A percentile compares a stretch with the other conserved stretches of the same genome.
Conservation (phyloP, 148 eudicot species). For the Amaranthus palmeri region DNA sequence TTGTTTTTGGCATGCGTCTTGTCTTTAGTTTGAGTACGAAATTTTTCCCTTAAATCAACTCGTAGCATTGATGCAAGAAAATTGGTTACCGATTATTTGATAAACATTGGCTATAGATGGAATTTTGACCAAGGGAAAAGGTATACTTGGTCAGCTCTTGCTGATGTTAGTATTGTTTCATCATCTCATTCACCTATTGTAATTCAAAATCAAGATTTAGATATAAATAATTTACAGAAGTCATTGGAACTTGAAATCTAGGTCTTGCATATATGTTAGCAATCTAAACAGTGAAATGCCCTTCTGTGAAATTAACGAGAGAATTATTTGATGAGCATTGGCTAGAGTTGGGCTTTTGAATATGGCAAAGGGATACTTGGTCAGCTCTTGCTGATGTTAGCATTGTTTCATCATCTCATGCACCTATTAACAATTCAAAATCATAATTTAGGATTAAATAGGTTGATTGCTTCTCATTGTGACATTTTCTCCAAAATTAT, state of each 20-base stretch:
- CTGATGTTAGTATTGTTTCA: too few relatives aligned
- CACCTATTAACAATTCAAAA: neutral
- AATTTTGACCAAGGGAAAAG: too few relatives aligned
- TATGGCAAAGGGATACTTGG: neutral
- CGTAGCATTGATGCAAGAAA: neutral
- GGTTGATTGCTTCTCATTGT: neutral
- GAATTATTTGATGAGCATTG: neutral
- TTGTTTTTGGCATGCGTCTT: too few relatives aligned
- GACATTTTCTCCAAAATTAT: neutral
- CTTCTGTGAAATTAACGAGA: neutral
- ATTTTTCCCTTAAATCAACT: neutral
- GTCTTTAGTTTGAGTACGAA: neutral
- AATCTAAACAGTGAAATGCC: neutral
- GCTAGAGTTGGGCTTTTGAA: neutral
- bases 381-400: neutral
- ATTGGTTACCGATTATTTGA: neutral
- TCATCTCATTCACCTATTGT: too few relatives aligned
- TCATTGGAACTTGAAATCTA: constrained; percentile 1
- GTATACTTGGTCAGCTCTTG: too few relatives aligned
- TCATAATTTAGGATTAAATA: neutral
- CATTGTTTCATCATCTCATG: too few relatives aligned
- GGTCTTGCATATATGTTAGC: neutral
- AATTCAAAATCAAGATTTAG: too few relatives aligned
- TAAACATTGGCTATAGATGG: too few relatives aligned
- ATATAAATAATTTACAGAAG: too few relatives aligned